Evolutionary conservation across 495 filamentous ascomycete genomes (phyloP).

Genomic region (Thozetella sp.): DNA sequence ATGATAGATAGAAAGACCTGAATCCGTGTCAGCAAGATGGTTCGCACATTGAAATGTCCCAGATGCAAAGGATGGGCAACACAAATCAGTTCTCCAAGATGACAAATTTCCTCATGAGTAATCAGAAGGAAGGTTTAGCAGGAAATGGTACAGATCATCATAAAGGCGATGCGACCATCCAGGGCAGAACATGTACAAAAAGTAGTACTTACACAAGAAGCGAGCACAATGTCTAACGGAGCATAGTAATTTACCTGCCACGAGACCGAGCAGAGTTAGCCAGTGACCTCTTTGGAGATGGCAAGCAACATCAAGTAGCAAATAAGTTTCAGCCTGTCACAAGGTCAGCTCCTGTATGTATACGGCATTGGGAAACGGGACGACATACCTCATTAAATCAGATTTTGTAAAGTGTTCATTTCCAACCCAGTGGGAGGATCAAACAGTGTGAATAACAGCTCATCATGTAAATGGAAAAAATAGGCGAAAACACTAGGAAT

Average conservation of each 20-base stretch:
- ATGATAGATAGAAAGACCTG: too few relatives aligned
- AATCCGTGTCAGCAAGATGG: slow-evolving; percentile 9
- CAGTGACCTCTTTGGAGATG: too few relatives aligned
- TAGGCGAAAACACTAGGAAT: slow-evolving; percentile 17
- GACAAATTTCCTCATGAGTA: slow-evolving; percentile 73
- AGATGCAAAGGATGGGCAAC: slow-evolving; percentile 2
- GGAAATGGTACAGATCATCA: slow-evolving; percentile 68
- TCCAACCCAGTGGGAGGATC: slow-evolving; percentile 68
- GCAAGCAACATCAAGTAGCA: slow-evolving; percentile 8
- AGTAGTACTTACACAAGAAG: slow-evolving; percentile 6
- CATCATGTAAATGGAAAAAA: slow-evolving; percentile 39
- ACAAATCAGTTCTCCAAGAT: slow-evolving; percentile 94
- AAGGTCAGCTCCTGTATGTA: slow-evolving; percentile 24
- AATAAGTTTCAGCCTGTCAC: not conserved
- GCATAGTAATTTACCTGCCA: slow-evolving; percentile 30
- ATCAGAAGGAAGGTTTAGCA: slow-evolving; percentile 67
- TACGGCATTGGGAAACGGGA: slow-evolving; percentile 32
- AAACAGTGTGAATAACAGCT: slow-evolving; percentile 96
- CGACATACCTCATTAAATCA: slow-evolving; percentile 96
- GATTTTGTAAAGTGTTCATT: slow-evolving; percentile 89
- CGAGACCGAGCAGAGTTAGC: slow-evolving; percentile 17
- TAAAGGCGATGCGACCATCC: slow-evolving; percentile 52
- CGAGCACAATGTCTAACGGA: slow-evolving; percentile 7
- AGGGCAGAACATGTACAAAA: slow-evolving; percentile 13
- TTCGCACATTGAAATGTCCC: slow-evolving; percentile 16